Base-by-base conservation (phyloP, 2,329 filamentous ascomycete species). In the Alternaria postmessia region DNA sequence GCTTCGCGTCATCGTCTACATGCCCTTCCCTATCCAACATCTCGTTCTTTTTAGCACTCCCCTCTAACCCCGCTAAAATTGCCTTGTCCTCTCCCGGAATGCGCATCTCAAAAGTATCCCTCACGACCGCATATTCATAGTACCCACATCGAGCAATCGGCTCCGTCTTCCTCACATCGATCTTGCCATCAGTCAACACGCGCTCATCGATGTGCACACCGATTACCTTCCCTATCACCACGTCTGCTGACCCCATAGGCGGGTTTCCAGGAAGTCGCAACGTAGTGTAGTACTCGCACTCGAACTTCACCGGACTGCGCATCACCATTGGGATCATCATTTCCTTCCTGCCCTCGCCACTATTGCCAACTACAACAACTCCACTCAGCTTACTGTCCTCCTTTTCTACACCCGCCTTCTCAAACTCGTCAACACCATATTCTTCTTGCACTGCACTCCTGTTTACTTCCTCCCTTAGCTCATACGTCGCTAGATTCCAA, bases 101-200 rank as follows among this genome's bases (percentile, higher is more conserved):
- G 4, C 78, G 73, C 87, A 89, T 89, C 49, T 88, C 86, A 75
- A 89, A 89, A 1, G 84, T 83, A 22, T 86, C 81, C 52, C 78
- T 76, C 3, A 88, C 78, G 11, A 86, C 84, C 1, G 83, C 79
- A 76, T 88, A 89, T 70, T 88, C 80, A 67, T 84, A 85, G 70
- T 89, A 89, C 16, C 86, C 86, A 68, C 83, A 87, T 26, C 87
- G 75, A 7, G 86, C 87, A 74, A 89, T 88, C 4, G 86, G 86
- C 76, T 81, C 77, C 22, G 84, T 86, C 75, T 87, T 88, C 3
- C 67, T 72, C 2, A 88, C 73, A 78, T 89, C 86, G 39, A 89
- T 69, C 56, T 81, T 80, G 0, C 86, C 85, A 62, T 86, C 78
- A 4, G 84, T 87, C 64, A 89, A 63, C 1, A 85, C 85, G 11